Evolutionary conservation across 2,329 filamentous ascomycete species (phyloP), one percentile per base, ranked within the genome.

Genomic region (Chaetomiaceae sp.): DNA sequence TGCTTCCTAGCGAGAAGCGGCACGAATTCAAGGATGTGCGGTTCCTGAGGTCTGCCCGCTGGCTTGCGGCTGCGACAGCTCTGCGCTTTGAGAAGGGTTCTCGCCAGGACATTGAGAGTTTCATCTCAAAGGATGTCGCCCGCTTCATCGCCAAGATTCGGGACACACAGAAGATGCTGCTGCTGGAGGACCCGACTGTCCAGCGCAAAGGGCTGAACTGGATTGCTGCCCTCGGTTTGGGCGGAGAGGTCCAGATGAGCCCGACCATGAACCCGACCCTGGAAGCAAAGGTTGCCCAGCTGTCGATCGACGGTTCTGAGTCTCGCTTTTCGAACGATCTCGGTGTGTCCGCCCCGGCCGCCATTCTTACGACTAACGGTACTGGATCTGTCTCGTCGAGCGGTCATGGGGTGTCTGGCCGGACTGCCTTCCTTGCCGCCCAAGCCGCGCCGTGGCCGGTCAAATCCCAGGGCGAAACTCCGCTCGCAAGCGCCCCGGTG

Each of bases 51-150:
- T 22, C 58, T 1, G 51, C 56, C n/a, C 59, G 59, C 17, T 63
- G 61, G 61, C 55, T 63, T 5, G 53, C 61, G 17, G 56, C 57
- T 17, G 51, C 51, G 1, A 53, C 60, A 27, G 56, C 59, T 20
- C 14, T 37, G 15, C 50, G 42, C 15, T 58, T 63, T 33, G 37
- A 46, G 27, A 22, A 54, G 12, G 36, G 14, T 3, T 42, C 56
- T 22, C 42, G 31, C 12, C 19, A 49, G 6, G 46, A 53, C 15
- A 52, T 58, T 15, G 34, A 45, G 17, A 12, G 17, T 1, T 59
- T 61, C 47, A 44, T 63, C 12, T 2, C 14, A 15, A 23, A 33
- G 3, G 36, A 55, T 15, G 50, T 63, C 12, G 47, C 51, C 0
- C 47, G 36, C 8, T 25, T 60, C 6, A 22, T 63, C 17, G 19